These are phyloP conservation scores for Heliocybe sulcata DNA, from an alignment of 1,284 basidiomycete species.

Conservation along the genomic window DNA sequence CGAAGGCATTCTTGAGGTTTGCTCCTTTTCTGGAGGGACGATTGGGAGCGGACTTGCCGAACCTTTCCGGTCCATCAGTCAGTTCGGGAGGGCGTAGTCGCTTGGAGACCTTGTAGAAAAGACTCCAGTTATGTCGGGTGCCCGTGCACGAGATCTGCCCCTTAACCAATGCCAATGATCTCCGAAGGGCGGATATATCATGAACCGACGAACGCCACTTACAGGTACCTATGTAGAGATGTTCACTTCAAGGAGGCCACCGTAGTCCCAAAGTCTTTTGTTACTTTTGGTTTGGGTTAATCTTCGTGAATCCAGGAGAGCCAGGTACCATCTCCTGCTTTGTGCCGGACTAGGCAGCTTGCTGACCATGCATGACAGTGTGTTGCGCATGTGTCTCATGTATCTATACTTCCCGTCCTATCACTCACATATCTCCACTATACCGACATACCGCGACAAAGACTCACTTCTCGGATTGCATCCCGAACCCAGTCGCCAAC, in stretches of 20 bases:
- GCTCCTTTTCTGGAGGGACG: no score
- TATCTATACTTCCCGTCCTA: constrained; percentile 41
- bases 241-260: not conserved
- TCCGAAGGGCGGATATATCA: not conserved
- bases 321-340: not conserved
- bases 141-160: constrained; percentile 1
- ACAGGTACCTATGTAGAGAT: not conserved
- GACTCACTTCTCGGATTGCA: constrained; percentile 56
- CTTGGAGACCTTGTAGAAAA: constrained; percentile 2
- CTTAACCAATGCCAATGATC: not conserved
- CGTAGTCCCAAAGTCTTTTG: no score
- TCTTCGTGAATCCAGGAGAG: constrained; percentile 2
- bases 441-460: constrained; percentile 8
- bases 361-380: constrained; percentile 6
- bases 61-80: no score
- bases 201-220: not conserved
- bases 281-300: not conserved
- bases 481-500: constrained; percentile 86
- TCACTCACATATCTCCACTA: not conserved
- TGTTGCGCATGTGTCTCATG: constrained; percentile 53
- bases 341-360: not conserved
- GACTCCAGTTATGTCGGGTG: not conserved
- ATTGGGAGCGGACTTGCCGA: no score
- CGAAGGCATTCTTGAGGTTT: no score
- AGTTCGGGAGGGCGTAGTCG: not conserved